Percentiles rank a stretch among this genome's conserved stretches.
Evolutionary conservation across 2,329 filamentous ascomycete genomes (phyloP).

Genomic region (Penicillium digitatum): DNA sequence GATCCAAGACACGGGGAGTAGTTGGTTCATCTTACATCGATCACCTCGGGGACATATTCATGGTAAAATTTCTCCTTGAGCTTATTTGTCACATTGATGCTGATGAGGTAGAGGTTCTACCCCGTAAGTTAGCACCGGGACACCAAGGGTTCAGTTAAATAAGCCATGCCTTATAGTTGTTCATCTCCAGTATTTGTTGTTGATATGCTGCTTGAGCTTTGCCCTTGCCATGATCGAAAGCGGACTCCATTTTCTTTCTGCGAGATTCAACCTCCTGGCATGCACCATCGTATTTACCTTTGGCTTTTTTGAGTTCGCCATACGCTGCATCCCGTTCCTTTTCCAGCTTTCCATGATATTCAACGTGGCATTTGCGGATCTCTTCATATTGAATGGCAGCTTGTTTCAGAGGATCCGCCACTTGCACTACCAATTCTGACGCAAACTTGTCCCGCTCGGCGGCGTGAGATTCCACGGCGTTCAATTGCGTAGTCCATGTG

Average conservation of each 20-base stretch:
- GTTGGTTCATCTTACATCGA: conserved; percentile 61
- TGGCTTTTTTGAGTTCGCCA: conserved; percentile 79
- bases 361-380: conserved; percentile 81
- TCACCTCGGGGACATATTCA: conserved; percentile 88
- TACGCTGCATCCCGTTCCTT: conserved; percentile 84
- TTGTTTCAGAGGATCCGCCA: conserved; percentile 81
- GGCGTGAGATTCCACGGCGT: conserved; percentile 80
- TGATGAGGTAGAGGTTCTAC: conserved; percentile 89
- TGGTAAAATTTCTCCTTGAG: conserved; percentile 97
- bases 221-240: conserved; percentile 78
- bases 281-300: conserved; percentile 84
- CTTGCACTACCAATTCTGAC: conserved; percentile 69
- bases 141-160: too few relatives aligned
- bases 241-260: conserved; percentile 89
- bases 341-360: conserved; percentile 84
- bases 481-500: conserved; percentile 93
- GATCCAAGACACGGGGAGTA: not conserved
- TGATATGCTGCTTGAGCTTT: conserved; percentile 91
- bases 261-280: conserved; percentile 94
- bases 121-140: conserved; percentile 23
- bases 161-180: conserved; percentile 70
- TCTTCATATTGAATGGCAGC: conserved; percentile 78
- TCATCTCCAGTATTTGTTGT: conserved; percentile 90
- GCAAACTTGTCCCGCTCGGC: conserved; percentile 84
- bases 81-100: conserved; percentile 95